Base-by-base conservation (phyloP, 1,284 basidiomycete genomes). In the Apiotrichum sp. region DNA sequence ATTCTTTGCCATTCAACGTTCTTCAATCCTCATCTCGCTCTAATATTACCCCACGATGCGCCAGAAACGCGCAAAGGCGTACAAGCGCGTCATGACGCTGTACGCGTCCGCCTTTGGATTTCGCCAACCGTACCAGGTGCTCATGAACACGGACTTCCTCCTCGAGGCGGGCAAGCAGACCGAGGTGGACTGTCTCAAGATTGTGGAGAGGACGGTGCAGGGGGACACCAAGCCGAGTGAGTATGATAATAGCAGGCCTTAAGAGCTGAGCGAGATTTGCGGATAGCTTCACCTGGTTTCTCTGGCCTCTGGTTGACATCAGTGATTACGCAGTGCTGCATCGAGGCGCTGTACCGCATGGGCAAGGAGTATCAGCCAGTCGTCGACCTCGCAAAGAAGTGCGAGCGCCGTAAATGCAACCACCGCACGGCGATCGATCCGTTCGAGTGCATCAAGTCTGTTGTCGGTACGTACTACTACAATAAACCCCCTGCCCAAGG, bases 301-400 rank as follows among this genome's bases (percentile, higher is more conserved):
- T 22, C 22, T 22, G 22, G 22, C 22, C 22, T 22, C 22, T 22
- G 22, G 22, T 47, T 50, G 40, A 52, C 32, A 6, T 31, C 40
- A 95, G 92, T 97, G 92, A 95, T 97, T 72, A 95, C 93, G 0
- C 93, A 96, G 72, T 97, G 93, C 72, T 92, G 87, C 70, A 89
- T 97, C 52, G 85, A 92, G 63, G 88, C 90, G 67, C 80, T 97
- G 2, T 97, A 96, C 75, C 80, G 88, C 2, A 82, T 86, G 57
- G 90, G 89, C 14, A 83, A 81, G 57, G 71, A 80, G 3, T 80
- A 81, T 35, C 90, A 95, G 68, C 74, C 80, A 0, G 83, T 61
- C 29, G 86, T 91, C 0, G 87, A 95, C 68, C 80, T 96, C 44
- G 93, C 95, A 1, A 98, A 98, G 77, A 82, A 79, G 1, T 96